Evolutionary conservation across 176 grass and related monocot genomes (phyloP).

Genomic region (Ensete ventricosum): DNA sequence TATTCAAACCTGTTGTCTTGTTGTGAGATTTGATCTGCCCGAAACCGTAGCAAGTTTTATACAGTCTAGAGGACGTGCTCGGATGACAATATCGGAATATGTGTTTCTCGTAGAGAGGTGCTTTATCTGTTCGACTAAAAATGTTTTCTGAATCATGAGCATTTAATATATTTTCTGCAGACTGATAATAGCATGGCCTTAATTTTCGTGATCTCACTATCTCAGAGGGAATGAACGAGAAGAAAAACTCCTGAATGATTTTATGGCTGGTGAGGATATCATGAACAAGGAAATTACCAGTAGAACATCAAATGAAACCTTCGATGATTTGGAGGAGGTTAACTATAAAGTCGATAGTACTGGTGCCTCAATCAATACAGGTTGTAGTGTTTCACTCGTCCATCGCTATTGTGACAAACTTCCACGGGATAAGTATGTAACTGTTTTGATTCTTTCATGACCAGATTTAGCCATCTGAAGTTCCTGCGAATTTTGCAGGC

Average conservation of each 20-base stretch:
- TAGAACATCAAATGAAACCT: slow-evolving; percentile 65
- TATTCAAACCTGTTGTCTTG: slow-evolving; percentile 89
- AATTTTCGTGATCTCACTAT: slow-evolving; percentile 11
- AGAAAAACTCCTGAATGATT: slow-evolving; percentile 66
- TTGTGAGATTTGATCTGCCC: slow-evolving; percentile 93
- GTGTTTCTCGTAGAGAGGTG: slow-evolving; percentile 87
- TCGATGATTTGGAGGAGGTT: slow-evolving; percentile 59
- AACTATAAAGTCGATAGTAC: slow-evolving; percentile 62
- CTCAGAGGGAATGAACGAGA: slow-evolving; percentile 62
- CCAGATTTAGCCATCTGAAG: neutral
- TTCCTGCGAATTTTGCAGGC: neutral
- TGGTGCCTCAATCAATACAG: slow-evolving; percentile 84
- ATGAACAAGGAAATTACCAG: slow-evolving; percentile 67
- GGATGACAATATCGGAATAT: slow-evolving; percentile 78
- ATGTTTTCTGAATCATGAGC: slow-evolving; percentile 7
- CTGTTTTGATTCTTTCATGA: slow-evolving; percentile 13
- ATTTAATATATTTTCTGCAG: slow-evolving; percentile 2
- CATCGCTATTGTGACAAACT: slow-evolving; percentile 80
- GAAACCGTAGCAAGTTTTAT: slow-evolving; percentile 89
- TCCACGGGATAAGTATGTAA: slow-evolving; percentile 73
- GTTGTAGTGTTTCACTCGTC: slow-evolving; percentile 72
- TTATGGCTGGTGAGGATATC: slow-evolving; percentile 55
- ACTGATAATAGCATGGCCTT: neutral
- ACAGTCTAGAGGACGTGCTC: slow-evolving; percentile 84
- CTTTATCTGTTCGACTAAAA: neutral